Evolutionary conservation across 129 eudicot genomes (phyloP), one percentile per base, ranked within the genome.

Genomic region (Chrysanthemum seticuspe): DNA sequence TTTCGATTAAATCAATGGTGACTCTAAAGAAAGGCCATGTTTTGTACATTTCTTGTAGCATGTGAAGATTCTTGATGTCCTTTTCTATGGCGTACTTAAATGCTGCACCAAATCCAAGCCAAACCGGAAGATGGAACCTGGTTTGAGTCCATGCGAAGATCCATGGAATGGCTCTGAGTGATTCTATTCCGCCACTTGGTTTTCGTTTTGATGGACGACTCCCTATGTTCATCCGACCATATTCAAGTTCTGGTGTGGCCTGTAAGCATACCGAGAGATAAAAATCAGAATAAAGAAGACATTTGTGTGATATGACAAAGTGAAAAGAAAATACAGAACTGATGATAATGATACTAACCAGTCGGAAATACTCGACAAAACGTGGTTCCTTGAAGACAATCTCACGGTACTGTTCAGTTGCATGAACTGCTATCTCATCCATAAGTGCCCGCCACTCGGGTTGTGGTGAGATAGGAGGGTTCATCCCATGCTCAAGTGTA

Each of bases 91-190:
- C 88, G 4, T 90, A 62, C 36, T 85, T 91, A 73, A 95, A 95
- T 21, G 99, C 99, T 73, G 87, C 99, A 36, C 99, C 99, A 65
- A 95, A 91, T 10, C 99, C 99, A n/a, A 95, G 97, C 99, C 99
- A 95, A 44, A 95, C 99, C 0, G 99, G 99, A 47, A 95, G 97
- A 85, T 95, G 99, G 57, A 95, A 95, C 89, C 99, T 82, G 40
- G 99, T 95, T 60, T 93, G 98, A 6, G 97, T 93, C 98, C 98
- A 93, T 3, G 98, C 98, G 72, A 93, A 93, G 81, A 95, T 95
- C 99, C 99, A 95, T 0, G 99, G 99, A 75, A 95, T 95, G 62
- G 99, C 99, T 65, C 99, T 78, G 15, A 95, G 96, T 21, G 99
- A 88, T 83, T 95, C 99, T 15, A 95, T 95, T 31, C 99, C 99